Evolutionary conservation across 2,329 filamentous ascomycete genomes (phyloP).

Genomic region (Balansia obtecta): DNA sequence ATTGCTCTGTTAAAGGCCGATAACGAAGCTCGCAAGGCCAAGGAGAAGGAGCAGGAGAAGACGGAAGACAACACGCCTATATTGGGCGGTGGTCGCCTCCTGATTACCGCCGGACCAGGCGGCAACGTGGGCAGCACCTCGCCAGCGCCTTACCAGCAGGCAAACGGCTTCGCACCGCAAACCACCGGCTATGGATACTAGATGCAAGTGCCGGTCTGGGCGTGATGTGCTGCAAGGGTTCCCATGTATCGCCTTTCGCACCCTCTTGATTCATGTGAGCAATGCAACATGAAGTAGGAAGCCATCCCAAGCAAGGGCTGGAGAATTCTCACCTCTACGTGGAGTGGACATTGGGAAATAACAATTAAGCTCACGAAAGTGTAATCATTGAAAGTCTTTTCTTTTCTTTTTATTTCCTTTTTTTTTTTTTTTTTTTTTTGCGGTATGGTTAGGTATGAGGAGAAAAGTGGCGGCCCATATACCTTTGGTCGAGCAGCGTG

Average conservation of each 20-base stretch:
- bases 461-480: background rate
- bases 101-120: slow-evolving; percentile 88
- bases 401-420: no score
- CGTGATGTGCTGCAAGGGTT: slow-evolving; percentile 10
- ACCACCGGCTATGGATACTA: slow-evolving; percentile 65
- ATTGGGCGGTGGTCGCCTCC: slow-evolving; percentile 73
- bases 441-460: slow-evolving; percentile 1
- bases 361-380: slow-evolving; percentile 11
- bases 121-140: slow-evolving; percentile 35
- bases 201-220: slow-evolving; percentile 19
- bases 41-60: slow-evolving; percentile 61
- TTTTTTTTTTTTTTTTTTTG: background rate
- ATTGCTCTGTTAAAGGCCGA: slow-evolving; percentile 81
- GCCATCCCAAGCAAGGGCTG: background rate
- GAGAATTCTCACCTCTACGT: background rate
- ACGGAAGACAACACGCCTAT: slow-evolving; percentile 92
- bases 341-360: slow-evolving; percentile 12
- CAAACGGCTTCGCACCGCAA: slow-evolving; percentile 84
- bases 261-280: background rate
- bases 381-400: background rate
- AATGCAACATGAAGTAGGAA: background rate
- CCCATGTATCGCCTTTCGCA: background rate
- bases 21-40: slow-evolving; percentile 84
- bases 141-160: slow-evolving; percentile 58
- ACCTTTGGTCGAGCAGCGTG: background rate